Evolutionary conservation across 164 flowering plant genomes (phyloP), one percentile per base, ranked within the genome.

Genomic region (Piper longum): DNA sequence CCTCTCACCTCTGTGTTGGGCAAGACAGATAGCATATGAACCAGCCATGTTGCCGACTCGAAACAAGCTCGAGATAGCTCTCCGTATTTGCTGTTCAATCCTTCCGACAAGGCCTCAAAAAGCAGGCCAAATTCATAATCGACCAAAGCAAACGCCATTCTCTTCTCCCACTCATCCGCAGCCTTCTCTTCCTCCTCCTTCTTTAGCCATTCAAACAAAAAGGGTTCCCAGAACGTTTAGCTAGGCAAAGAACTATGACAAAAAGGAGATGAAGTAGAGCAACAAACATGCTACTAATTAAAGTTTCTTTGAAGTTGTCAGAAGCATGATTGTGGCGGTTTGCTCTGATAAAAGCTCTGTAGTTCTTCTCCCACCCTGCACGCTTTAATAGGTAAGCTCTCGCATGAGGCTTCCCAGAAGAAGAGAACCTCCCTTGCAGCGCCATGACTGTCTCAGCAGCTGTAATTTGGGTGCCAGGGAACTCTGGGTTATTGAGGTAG

Each of bases 1-100:
- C 86, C 96, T 66, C 75, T 68, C 60, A 88, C 64, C 4, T 90
- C 96, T 8, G 92, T 88, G 75, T 88, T 89, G 17, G 96, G 92
- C 66, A 88, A 82, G 69, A 66, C 48, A 18, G 71, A 64, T 41
- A 88, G 85, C 87, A 86, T 86, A 70, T 86, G 69, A 17, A 77
- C 60, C 41, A 86, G 88, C 92, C 92, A 88, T 43, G 85, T 77
- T 39, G 92, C 84, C n/a, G 90, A 72, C 62, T 80, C 74, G 76
- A 86, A 85, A 69, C 90, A 83, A 61, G 81, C 77, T 13, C 85
- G 75, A 41, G 67, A 62, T 70, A 88, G 61, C 57, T 84, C 86
- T 58, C 80, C 76, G 56, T 74, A 59, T 76, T 64, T 75, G 67
- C 90, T 86, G 63, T 75, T 82, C 56, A 88, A 60, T 68, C 96